phyloP scores from a whole-genome alignment of 306 rosid genomes.

The Sicyos baderoa region DNA sequence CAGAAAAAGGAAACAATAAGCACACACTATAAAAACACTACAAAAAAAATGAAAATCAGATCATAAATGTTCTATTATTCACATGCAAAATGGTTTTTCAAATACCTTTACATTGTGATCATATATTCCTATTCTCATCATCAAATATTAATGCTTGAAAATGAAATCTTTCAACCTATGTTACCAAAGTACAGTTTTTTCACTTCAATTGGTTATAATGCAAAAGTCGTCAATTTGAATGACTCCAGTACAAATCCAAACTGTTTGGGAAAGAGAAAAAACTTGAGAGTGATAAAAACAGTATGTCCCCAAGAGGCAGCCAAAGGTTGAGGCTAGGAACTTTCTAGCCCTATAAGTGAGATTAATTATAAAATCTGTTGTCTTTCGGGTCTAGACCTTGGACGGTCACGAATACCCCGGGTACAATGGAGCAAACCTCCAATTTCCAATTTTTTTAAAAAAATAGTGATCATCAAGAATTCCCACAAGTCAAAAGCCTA shows the following conservation, averaged over 20 bases:
- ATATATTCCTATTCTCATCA: background rate
- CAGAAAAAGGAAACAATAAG: background rate
- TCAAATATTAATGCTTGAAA: background rate
- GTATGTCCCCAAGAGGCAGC: too few species aligned
- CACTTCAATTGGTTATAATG: background rate
- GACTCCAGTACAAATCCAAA: background rate
- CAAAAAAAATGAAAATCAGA: background rate
- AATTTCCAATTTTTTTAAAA: too few species aligned
- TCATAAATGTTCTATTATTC: background rate
- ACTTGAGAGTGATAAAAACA: background rate
- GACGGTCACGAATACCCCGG: too few species aligned
- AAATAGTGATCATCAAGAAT: too few species aligned
- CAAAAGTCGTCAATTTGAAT: background rate
- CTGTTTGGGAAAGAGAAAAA: slow-evolving; percentile 7
- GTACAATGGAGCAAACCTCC: too few species aligned
- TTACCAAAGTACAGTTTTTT: background rate
- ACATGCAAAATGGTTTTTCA: background rate
- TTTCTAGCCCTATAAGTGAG: too few species aligned
- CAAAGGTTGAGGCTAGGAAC: too few species aligned
- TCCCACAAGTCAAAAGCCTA: too few species aligned
- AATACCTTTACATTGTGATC: background rate
- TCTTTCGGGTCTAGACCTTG: too few species aligned
- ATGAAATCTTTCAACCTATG: background rate
- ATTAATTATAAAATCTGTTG: too few species aligned
- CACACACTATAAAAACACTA: background rate